Base-by-base conservation (phyloP, 2,329 filamentous ascomycete species). In the Monosporascus cannonballus region DNA sequence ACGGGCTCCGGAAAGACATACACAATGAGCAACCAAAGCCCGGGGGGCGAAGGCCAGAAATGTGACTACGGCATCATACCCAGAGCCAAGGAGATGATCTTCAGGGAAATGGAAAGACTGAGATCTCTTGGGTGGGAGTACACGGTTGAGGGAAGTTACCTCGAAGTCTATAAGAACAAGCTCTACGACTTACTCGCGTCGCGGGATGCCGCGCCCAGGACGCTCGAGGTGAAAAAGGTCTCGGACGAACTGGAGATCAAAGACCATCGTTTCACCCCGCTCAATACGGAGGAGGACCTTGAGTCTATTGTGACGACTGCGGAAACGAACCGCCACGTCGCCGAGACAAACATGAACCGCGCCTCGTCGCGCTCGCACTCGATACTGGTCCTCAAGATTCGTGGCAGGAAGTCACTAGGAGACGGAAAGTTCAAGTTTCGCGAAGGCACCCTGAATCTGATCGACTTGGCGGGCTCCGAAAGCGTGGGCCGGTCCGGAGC, bases 161-260 rank as follows among this genome's bases (percentile, higher is more conserved):
- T 97, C 15, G 94, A 99, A 67, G 94, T 99, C 6, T 99, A 99
- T 80, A 97, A 99, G 58, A 94, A 99, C 68, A 94, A 95, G 56
- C 79, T 99, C 57, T 91, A 96, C 67, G 94, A 99, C 68, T 73
- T 99, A 15, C 80, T 99, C 14, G 73, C 74, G 0, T 71, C 77
- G 1, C 70, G 75, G 20, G 78, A 90, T 49, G 83, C 86, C 57
- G 90, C 87, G 72, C 94, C 97, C 60, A 93, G 97, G 45, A 59
- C 65, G 0, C 48, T 64, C 15, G 54, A 54, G 2, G 66, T 67
- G 17, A 66, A 67, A n/a, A 56, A 58, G 6, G 59, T 64, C 4
- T 57, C 61, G 7, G 65, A 68, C 8, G 66, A 67, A 30, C 58
- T 66, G 7, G 61, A 60, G 38, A 67, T 67, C 58, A 64, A 63